These are phyloP conservation scores for Talaromyces stipitatus DNA, from an alignment of 495 filamentous ascomycete species.

Conservation along the genomic window DNA sequence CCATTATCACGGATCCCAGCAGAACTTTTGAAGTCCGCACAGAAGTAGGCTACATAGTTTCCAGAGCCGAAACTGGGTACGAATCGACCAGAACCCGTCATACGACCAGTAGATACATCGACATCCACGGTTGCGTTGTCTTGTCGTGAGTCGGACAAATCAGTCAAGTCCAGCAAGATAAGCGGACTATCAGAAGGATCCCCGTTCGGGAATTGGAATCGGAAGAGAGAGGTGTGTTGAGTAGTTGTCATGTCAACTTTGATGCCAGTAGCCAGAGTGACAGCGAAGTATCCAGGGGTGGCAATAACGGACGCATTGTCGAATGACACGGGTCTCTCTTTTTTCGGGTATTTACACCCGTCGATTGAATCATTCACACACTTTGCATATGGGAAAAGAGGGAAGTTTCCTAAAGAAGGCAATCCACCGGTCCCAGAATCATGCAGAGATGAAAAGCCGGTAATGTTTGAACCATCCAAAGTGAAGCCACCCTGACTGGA, in stretches of 20 bases:
- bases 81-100: conserved; percentile 61
- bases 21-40: conserved; percentile 54
- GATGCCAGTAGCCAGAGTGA: conserved; percentile 53
- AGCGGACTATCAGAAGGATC: conserved; percentile 38
- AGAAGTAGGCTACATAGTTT: conserved; percentile 59
- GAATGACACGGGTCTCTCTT: conserved; percentile 37
- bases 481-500: conserved; percentile 69
- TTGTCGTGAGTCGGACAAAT: conserved; percentile 59
- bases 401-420: conserved; percentile 67
- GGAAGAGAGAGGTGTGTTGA: conserved; percentile 55
- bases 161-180: conserved; percentile 61
- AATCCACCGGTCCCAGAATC: conserved; percentile 73
- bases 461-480: conserved; percentile 56
- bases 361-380: conserved; percentile 59
- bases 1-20: conserved; percentile 32
- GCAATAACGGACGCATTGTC: conserved; percentile 50
- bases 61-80: conserved; percentile 59
- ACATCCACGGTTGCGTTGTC: conserved; percentile 55
- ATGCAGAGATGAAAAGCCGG: conserved; percentile 69
- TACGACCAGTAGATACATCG: conserved; percentile 51
- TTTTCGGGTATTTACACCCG: conserved; percentile 58
- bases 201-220: conserved; percentile 51
- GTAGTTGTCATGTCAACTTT: conserved; percentile 56
- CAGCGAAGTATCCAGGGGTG: conserved; percentile 61
- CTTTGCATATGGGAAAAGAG: conserved; percentile 59